Evolutionary conservation across 108 stramenopile genomes (phyloP).

Genomic region (Stephanodiscus triporus): DNA sequence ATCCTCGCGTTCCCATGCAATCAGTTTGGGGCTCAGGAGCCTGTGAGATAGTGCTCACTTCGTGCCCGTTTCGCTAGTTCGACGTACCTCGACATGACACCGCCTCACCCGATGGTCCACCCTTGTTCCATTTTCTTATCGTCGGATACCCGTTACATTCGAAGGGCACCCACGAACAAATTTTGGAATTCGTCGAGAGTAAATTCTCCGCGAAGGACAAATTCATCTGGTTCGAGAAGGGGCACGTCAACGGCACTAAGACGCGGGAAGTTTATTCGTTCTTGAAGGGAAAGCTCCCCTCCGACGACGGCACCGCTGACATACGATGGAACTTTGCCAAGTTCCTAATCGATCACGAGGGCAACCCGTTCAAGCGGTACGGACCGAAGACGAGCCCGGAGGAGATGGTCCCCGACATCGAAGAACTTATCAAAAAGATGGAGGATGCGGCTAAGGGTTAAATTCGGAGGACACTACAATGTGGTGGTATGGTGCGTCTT

Average conservation of each 20-base stretch:
- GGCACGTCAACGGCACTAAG: constrained; percentile 72
- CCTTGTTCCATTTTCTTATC: not conserved
- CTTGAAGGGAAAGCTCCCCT: constrained; percentile 60
- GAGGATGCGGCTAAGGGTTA: constrained; percentile 20
- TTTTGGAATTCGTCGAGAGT: constrained; percentile 58
- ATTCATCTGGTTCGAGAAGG: constrained; percentile 80
- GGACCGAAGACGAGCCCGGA: constrained; percentile 55
- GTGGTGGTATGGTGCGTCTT: not conserved
- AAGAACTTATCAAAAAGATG: constrained; percentile 63
- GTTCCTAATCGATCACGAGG: constrained; percentile 72
- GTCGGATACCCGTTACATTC: not conserved
- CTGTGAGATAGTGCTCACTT: constrained; percentile 27
- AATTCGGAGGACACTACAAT: not conserved
- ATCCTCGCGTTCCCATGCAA: constrained; percentile 86
- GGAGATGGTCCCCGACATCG: constrained; percentile 63
- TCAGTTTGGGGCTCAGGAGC: constrained; percentile 82
- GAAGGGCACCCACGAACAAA: constrained; percentile 70
- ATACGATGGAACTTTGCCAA: constrained; percentile 70
- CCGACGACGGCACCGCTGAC: constrained; percentile 65
- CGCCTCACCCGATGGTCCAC: not conserved
- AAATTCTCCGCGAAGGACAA: constrained; percentile 58
- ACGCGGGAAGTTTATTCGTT: constrained; percentile 73
- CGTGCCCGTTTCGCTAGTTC: not conserved
- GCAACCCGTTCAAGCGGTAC: constrained; percentile 65
- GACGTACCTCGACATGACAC: not conserved